Base-by-base conservation (phyloP, 306 rosid species). In the Trifolium fragiferum region DNA sequence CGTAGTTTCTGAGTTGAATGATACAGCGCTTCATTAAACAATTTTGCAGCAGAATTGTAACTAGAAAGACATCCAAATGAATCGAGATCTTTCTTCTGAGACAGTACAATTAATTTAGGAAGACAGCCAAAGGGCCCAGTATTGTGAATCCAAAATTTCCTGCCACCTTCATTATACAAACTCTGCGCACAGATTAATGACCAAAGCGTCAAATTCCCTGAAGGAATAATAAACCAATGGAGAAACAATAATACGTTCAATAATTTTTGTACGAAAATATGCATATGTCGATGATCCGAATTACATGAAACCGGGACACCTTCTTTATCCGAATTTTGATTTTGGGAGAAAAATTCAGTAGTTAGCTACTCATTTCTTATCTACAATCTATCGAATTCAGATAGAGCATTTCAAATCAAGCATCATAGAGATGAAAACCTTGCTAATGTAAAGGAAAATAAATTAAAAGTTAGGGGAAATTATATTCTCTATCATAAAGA, bases 91-190 rank as follows among this genome's bases (percentile, higher is more conserved):
- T 87, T 79, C 59, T 55, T 78, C 37, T 73, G 78, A 63, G 84
- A 81, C 53, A 82, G n/a, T 9, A 92, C 62, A 8, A 94, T 84
- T 58, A 90, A 66, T 23, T 91, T 96, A 77, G 98, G 98, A 49
- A 94, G 93, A 81, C 98, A 94, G 32, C 97, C 98, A 51, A 90
- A 72, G 6, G 98, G 98, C 19, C 98, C 98, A 1, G 97, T 91
- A 79, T 91, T 94, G 83, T 94, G 98, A 64, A 94, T 47, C 97
- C 98, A 94, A 80, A 94, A 94, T 51, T 94, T 94, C 82, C 98
- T 85, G 58, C 90, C 98, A 37, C 98, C 98, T 73, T 81, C 74
- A 41, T 87, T 84, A 59, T 94, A 86, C 67, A 94, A 74, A 58
- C 70, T 66, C 98, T 94, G 83, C 78, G 85, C 20, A 46, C 30